phyloP scores from a whole-genome alignment of 192 early-diverging fungal genomes.

The Mortierella hygrophila region DNA sequence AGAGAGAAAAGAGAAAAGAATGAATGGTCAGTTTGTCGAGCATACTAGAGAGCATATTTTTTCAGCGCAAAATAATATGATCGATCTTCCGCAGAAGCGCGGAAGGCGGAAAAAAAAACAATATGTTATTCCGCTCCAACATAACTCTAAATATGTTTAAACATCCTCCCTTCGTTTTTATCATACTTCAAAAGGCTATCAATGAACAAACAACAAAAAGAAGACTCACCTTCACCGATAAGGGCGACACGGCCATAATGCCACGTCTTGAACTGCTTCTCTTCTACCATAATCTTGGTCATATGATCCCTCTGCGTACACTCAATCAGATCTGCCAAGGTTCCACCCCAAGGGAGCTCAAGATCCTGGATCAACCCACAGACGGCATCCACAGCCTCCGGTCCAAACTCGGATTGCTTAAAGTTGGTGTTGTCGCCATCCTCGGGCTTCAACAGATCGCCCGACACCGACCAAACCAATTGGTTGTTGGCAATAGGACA shows the following conservation, averaged over 20 bases:
- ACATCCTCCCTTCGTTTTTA: neutral
- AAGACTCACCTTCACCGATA: constrained; percentile 44
- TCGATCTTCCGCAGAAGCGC: too few relatives aligned
- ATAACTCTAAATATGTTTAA: neutral
- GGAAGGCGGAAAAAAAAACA: neutral
- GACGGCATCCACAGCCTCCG: constrained; percentile 39
- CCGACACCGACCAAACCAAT: constrained; percentile 32
- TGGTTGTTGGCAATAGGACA: constrained; percentile 17
- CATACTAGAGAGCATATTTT: neutral
- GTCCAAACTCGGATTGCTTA: constrained; percentile 49
- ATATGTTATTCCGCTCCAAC: too few relatives aligned
- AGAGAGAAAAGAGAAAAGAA: neutral
- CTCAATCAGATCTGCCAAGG: constrained; percentile 32
- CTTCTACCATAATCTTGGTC: constrained; percentile 49
- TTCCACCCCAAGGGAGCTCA: constrained; percentile 29
- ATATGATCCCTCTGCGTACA: constrained; percentile 18
- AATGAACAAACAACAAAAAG: neutral
- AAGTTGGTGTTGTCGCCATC: constrained; percentile 23
- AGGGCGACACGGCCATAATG: constrained; percentile 37
- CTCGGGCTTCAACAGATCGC: constrained; percentile 39
- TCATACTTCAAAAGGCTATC: neutral
- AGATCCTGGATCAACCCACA: constrained; percentile 42
- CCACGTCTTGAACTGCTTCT: constrained; percentile 53
- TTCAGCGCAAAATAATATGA: too few relatives aligned
- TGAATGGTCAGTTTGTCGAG: neutral